Evolutionary conservation across 1,284 basidiomycete species (phyloP), one percentile per base, ranked within the genome.

Genomic region (Xerocomus cyaneibrunnescens): DNA sequence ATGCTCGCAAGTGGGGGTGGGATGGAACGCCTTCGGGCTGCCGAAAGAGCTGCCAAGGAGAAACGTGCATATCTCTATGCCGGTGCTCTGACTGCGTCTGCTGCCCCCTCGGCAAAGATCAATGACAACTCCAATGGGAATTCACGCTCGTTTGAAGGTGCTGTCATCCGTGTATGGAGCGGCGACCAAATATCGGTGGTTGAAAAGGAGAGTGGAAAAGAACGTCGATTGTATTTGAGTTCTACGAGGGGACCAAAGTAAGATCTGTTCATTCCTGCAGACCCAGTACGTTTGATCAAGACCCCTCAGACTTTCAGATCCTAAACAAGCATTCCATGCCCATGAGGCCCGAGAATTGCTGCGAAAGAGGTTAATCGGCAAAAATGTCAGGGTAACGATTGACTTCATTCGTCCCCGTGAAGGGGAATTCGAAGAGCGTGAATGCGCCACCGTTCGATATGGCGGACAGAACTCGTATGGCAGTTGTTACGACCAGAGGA

Each of bases 371-470:
- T 76, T 98, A 16, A 94, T 98, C 55, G 94, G 94, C 44, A 97
- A 96, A 74, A 78, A 82, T 55, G 92, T 97, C 50, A 89, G 82
- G 75, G 78, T 94, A 27, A 80, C 79, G 19, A 76, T 96, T 48
- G 94, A 98, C 72, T 98, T 96, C 62, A 71, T 94, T 59, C 88
- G 92, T 56, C 92, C 94, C n/a, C 81, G 82, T 50, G 95, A 98
- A 60, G 94, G 94, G 45, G 92, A 95, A 52, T 97, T 84, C 60
- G 95, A 96, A 48, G 93, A 94, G 70, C 84, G 92, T 45, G 92
- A 96, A 70, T 94, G 91, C 64, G 92, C 86, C 1, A 96, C 94
- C 6, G 75, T 97, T 57, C 87, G 88, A 46, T 91, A 87, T 61
- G 91, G 92, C n/a, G 82, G 78, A 30, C 83, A 87, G 59, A 86